These are phyloP conservation scores for Venturia effusa DNA, from an alignment of 2,329 filamentous ascomycete genomes.

Conservation along the genomic window DNA sequence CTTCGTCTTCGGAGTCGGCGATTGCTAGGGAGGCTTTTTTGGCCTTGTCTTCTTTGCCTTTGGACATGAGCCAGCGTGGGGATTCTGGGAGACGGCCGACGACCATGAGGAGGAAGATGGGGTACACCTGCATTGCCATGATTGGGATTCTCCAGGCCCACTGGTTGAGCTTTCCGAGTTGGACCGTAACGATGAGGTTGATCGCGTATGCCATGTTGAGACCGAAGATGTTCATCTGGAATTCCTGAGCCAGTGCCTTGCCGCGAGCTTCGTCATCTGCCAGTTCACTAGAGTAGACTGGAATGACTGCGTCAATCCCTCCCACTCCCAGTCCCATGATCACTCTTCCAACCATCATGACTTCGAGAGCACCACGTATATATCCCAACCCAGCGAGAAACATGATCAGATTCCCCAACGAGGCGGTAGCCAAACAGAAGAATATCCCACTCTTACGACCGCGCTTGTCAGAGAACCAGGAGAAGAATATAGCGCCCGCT, in stretches of 20 bases:
- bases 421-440: slow-evolving; percentile 41
- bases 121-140: slow-evolving; percentile 50
- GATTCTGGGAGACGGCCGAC: slow-evolving; percentile 45
- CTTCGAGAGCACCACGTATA: slow-evolving; percentile 28
- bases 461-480: slow-evolving; percentile 41
- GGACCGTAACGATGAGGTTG: slow-evolving; percentile 44
- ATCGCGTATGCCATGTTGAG: slow-evolving; percentile 50
- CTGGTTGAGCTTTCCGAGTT: slow-evolving; percentile 43
- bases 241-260: slow-evolving; percentile 50
- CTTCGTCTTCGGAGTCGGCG: slow-evolving; percentile 37
- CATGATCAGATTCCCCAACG: slow-evolving; percentile 49
- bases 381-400: slow-evolving; percentile 44
- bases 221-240: slow-evolving; percentile 54
- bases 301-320: slow-evolving; percentile 50
- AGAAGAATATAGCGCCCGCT: slow-evolving; percentile 45
- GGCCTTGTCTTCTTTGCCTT: slow-evolving; percentile 41
- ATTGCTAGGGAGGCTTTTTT: slow-evolving; percentile 37
- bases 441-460: slow-evolving; percentile 48
- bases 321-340: slow-evolving; percentile 49
- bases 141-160: slow-evolving; percentile 55
- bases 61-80: slow-evolving; percentile 46
- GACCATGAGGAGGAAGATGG: slow-evolving; percentile 41
- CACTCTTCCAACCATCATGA: slow-evolving; percentile 41
- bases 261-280: slow-evolving; percentile 46
- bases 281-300: slow-evolving; percentile 48